phyloP scores from a whole-genome alignment of 176 grass and related monocot species.

The Saccharum officinarum region DNA sequence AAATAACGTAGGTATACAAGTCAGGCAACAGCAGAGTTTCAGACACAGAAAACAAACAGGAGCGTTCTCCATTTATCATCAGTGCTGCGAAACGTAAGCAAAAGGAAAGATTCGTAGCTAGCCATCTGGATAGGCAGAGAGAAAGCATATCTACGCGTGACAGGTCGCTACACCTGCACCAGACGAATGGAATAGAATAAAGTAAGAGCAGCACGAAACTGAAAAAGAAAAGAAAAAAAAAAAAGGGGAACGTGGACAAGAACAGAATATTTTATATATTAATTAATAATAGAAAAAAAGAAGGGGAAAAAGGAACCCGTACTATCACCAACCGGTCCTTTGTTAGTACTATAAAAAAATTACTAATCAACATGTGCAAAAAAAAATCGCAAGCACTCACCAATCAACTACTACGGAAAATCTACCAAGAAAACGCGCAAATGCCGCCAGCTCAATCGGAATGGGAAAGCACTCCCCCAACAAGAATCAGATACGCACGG shows the following conservation, averaged over 20 bases:
- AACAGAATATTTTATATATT: background rate
- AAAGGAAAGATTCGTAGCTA: background rate
- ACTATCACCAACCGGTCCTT: background rate
- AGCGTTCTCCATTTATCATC: background rate
- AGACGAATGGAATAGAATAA: background rate
- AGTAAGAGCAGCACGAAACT: background rate
- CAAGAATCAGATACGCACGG: background rate
- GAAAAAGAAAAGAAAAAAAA: background rate
- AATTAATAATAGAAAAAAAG: background rate
- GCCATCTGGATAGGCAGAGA: background rate
- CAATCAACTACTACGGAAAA: background rate
- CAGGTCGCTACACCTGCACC: background rate
- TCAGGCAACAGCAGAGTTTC: background rate
- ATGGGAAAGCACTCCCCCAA: background rate
- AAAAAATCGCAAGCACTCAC: background rate
- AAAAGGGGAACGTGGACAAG: background rate
- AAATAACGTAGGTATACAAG: background rate
- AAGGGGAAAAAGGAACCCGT: background rate
- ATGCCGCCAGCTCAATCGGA: background rate
- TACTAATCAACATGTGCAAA: background rate
- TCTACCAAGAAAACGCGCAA: background rate
- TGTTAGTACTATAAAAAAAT: background rate
- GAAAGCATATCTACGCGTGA: background rate
- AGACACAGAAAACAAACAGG: background rate
- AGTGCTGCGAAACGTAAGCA: background rate